Base-by-base conservation (phyloP, 148 eudicot genomes). In the Nepenthes gracilis region DNA sequence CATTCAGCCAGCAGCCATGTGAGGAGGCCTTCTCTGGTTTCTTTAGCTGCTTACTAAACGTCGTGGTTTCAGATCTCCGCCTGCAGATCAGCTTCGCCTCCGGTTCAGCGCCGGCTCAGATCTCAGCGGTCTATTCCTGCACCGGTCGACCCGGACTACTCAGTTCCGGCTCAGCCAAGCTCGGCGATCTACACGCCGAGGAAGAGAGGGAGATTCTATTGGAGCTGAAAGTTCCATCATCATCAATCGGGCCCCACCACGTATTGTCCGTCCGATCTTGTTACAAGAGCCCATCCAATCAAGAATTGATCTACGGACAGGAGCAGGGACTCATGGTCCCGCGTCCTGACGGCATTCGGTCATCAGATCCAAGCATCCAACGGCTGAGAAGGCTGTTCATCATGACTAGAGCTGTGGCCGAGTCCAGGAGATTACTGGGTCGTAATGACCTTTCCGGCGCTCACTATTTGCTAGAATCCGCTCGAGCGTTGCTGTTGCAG, bases 331-430 rank as follows among this genome's bases (percentile, higher is more conserved):
- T 88, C 7, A 5, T 68, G 7, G 80, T 93, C 1, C 95, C 96
- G 0, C 76, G 87, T 0, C 95, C 95, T 5, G 80, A 77, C 62
- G 67, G 79, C 62, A 75, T 84, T 61, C 70, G 89, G 58, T 88
- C 96, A 1, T 77, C 90, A 0, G 66, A 79, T 1, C 80, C 80
- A 0, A 47, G 60, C 12, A 77, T 88, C 81, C 79, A 85, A 76
- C 87, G 87, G 71, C 68, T 94, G 47, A 84, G 88, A 48, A 70
- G 74, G 59, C 74, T 81, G 1, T 94, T 89, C 57, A 69, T 94
- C 8, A 64, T 82, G 43, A 82, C 85, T 0, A 75, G 99, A 54
- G 99, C 99, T 5, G 79, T 86, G n/a, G 95, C 97, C 0, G 99
- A 94, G 54, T 79, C 87, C 33, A 64, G 86, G 61, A 74, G 83